These are phyloP conservation scores for Phaseolus lunatus DNA, from an alignment of 306 rosid species.

Conservation along the genomic window DNA sequence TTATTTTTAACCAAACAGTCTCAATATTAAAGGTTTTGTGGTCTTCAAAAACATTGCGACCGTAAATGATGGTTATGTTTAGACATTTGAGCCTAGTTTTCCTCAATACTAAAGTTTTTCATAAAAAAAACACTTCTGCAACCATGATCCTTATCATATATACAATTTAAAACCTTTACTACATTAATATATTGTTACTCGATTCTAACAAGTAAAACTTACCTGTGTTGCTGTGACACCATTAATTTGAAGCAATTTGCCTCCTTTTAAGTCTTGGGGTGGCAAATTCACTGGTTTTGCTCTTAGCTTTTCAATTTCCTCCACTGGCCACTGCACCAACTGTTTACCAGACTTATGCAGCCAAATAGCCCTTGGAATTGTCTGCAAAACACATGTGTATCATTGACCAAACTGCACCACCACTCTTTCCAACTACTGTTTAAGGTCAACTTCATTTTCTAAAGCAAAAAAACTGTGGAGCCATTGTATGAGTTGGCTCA, in stretches of 20 bases:
- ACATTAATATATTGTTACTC: not conserved
- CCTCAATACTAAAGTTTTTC: too few species aligned
- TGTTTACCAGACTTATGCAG: conserved; percentile 73
- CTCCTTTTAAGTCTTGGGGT: conserved; percentile 53
- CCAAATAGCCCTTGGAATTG: conserved; percentile 77
- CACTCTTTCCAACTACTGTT: not conserved
- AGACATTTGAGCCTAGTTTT: too few species aligned
- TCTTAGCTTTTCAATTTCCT: conserved; percentile 69
- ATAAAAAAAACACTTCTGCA: not conserved
- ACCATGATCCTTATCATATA: not conserved
- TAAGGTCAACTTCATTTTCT: conserved; percentile 14
- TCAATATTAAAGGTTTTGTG: too few species aligned
- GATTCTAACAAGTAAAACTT: not conserved
- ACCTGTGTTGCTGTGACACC: conserved; percentile 73
- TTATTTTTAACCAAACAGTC: too few species aligned
- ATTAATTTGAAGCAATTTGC: conserved; percentile 50
- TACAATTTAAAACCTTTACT: not conserved
- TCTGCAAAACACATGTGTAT: conserved; percentile 51
- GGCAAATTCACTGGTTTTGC: conserved; percentile 46
- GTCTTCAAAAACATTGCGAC: too few species aligned
- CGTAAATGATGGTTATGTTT: too few species aligned
- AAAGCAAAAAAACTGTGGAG: not conserved
- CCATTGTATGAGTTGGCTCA: conserved; percentile 27
- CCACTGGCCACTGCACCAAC: conserved; percentile 79
- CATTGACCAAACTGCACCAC: not conserved